A percentile compares a stretch with the other conserved stretches of the same genome.
Evolutionary conservation across 2,329 filamentous ascomycete genomes (phyloP).

Genomic region (Hyphodiscus sp.): DNA sequence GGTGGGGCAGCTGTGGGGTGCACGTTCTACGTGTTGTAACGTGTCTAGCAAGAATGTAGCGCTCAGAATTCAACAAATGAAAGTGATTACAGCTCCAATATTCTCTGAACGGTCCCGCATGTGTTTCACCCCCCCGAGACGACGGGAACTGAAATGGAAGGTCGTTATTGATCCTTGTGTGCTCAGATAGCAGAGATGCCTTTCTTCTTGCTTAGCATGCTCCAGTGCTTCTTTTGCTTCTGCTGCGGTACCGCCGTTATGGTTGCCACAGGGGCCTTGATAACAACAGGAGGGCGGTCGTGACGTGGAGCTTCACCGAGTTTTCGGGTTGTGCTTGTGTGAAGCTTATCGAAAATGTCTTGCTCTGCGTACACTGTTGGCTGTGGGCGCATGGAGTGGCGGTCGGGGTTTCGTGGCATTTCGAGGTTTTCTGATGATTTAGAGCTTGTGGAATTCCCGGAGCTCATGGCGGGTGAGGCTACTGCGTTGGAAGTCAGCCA

Average conservation of each 20-base stretch:
- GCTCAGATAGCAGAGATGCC: slow-evolving; percentile 12
- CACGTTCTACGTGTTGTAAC: slow-evolving; percentile 5
- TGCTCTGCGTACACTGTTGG: slow-evolving; percentile 20
- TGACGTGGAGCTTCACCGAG: slow-evolving; percentile 28
- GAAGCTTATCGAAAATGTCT: slow-evolving; percentile 27
- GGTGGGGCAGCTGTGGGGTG: neutral
- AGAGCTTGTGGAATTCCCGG: slow-evolving; percentile 21
- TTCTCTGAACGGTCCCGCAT: slow-evolving; percentile 1
- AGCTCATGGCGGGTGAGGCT: slow-evolving; percentile 22
- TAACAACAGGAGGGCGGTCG: slow-evolving; percentile 12
- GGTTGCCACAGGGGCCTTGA: slow-evolving; percentile 5
- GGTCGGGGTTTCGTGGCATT: slow-evolving; percentile 9
- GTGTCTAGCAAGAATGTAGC: neutral
- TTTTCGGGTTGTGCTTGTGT: slow-evolving; percentile 28
- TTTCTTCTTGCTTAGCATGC: slow-evolving; percentile 21
- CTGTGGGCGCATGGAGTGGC: slow-evolving; percentile 15
- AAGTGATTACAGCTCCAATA: neutral
- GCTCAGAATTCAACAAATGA: slow-evolving; percentile 2
- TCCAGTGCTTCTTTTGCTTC: slow-evolving; percentile 25
- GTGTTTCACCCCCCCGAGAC: neutral
- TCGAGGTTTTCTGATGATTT: slow-evolving; percentile 24
- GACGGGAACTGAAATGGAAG: neutral
- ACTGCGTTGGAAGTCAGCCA: slow-evolving; percentile 16
- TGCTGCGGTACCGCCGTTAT: slow-evolving; percentile 1
- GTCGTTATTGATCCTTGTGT: neutral